phyloP scores from a whole-genome alignment of 371 early-diverging fungal species.

The Mucor plumbeus region DNA sequence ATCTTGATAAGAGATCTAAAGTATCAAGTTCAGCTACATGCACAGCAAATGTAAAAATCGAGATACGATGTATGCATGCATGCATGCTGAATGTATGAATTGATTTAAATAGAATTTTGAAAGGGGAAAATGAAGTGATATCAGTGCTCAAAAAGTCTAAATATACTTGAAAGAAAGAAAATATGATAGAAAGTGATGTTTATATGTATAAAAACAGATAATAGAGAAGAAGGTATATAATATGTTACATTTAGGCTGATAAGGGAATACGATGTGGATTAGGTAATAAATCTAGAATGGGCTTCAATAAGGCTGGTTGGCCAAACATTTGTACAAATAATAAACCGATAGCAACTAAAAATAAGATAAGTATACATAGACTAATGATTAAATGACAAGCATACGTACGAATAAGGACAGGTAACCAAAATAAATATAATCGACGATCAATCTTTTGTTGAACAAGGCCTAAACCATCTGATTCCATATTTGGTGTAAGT shows the following conservation, averaged over 20 bases:
- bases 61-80: too few species aligned
- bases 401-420: slow-evolving; percentile 36
- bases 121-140: too few species aligned
- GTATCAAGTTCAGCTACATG: too few species aligned
- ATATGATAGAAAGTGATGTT: neutral
- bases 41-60: too few species aligned
- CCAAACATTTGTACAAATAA: slow-evolving; percentile 22
- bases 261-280: neutral
- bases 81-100: too few species aligned
- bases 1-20: too few species aligned
- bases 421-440: slow-evolving; percentile 43
- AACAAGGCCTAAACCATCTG: slow-evolving; percentile 35
- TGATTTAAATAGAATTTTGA: too few species aligned
- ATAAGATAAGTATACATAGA: neutral
- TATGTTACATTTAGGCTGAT: slow-evolving; percentile 8
- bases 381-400: neutral
- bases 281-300: slow-evolving; percentile 14
- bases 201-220: neutral
- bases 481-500: slow-evolving; percentile 23
- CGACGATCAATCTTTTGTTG: slow-evolving; percentile 35
- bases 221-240: neutral
- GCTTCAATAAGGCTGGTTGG: slow-evolving; percentile 6
- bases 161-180: too few species aligned
- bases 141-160: too few species aligned
- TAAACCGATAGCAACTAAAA: slow-evolving; percentile 20